These are phyloP conservation scores for Coniella lustricola DNA, from an alignment of 2,329 filamentous ascomycete genomes.

Conservation along the genomic window DNA sequence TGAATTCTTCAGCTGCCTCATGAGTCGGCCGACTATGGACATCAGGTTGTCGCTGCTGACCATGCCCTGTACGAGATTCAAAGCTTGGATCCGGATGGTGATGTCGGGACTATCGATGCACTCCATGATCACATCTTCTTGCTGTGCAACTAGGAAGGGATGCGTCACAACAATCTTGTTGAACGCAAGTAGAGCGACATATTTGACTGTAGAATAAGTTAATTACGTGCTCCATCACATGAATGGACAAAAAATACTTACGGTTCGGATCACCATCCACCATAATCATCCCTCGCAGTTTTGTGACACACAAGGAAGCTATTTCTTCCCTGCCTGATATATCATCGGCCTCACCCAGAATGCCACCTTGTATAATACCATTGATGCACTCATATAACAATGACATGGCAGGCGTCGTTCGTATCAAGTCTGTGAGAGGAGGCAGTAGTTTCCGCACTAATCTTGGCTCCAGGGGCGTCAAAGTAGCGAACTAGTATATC, in stretches of 20 bases:
- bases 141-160: conserved; percentile 78
- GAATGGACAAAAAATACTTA: conserved; percentile 38
- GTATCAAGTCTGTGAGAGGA: conserved; percentile 85
- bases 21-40: conserved; percentile 75
- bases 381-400: conserved; percentile 97
- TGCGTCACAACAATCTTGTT: conserved; percentile 90
- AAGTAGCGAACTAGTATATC: conserved; percentile 68
- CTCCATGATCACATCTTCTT: conserved; percentile 93
- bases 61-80: conserved; percentile 91
- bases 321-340: conserved; percentile 83
- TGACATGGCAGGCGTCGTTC: conserved; percentile 96
- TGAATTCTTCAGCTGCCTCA: conserved; percentile 71
- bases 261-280: conserved; percentile 89
- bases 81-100: conserved; percentile 85
- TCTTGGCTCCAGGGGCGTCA: conserved; percentile 87
- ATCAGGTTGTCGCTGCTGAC: conserved; percentile 81
- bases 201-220: conserved; percentile 63
- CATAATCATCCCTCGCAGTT: conserved; percentile 88
- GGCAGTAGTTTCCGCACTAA: conserved; percentile 86
- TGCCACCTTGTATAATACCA: conserved; percentile 94
- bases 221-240: conserved; percentile 7
- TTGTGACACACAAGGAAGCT: conserved; percentile 83
- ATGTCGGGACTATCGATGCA: conserved; percentile 96
- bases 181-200: conserved; percentile 89
- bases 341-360: conserved; percentile 75